Evolutionary conservation across 1,284 basidiomycete genomes (phyloP), one percentile per base, ranked within the genome.

Genomic region (Rhodotorula glutinis): DNA sequence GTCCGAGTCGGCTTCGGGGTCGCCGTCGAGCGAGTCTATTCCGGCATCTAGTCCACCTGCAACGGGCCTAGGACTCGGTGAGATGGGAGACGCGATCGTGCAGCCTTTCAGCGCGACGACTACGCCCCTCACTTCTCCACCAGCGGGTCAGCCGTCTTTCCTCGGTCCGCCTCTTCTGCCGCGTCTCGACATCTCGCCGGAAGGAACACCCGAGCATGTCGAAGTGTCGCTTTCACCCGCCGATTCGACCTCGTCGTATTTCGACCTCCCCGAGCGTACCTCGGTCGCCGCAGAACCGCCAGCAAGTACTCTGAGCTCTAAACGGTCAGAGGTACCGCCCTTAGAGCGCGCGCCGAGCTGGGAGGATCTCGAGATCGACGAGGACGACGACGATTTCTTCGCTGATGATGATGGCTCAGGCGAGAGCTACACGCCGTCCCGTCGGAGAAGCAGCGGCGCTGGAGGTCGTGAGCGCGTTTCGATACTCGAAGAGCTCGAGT

Each of bases 121-220:
- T 16, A 19, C 25, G 7, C 51, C 51, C 11, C 5, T 10, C n/a
- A 25, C 49, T 27, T 51, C 49, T 51, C 49, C 49, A 14, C 49
- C 49, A 5, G 2, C n/a, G 14, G 46, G 46, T 47, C 49, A n/a
- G 11, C 25, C 49, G 7, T 16, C 49, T 1, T 27, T 25, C 25
- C 14, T 33, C 53, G 19, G 40, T 23, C n/a, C 38, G 16, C 53
- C 27, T 8, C 29, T n/a, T 53, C 44, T 17, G 1, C 41, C 55
- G 29, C 43, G 21, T 8, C 10, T 25, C 10, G 25, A 16, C 52
- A 19, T 27, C 13, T 61, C 64, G 8, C 58, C 64, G 2, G 23
- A 57, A 16, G 64, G 64, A 16, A 57, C 53, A 23, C 59, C 59
- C 7, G 56, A 57, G 30, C 64, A 61, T 33, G 54, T 65, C 64